Evolutionary conservation across 129 eudicot species (phyloP), one percentile per base, ranked within the genome.

Genomic region (Pulicaria dysenterica): DNA sequence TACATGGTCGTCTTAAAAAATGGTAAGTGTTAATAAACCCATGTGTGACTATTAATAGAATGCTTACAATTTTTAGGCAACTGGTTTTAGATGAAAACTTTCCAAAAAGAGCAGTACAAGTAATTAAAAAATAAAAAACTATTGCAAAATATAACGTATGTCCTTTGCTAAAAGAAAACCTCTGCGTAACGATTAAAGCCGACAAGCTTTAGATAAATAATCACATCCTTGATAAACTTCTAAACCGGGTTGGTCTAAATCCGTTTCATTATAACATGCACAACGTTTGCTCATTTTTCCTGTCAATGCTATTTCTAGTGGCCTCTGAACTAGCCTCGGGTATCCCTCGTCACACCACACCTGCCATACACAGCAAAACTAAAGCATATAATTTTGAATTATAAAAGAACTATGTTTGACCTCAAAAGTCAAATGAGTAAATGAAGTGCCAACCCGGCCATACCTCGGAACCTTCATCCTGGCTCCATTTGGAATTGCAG

Each of bases 231-330:
- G 74, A n/a, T 94, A 94, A 13, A 83, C 73, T 71, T 94, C 96
- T 73, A 90, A 73, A 12, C 96, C 97, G 0, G 85, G 79, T 57
- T 74, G 87, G 12, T 69, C 87, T 64, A 94, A 83, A 63, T 86
- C 91, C 0, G 79, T 83, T 83, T 84, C 85, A 61, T 73, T 77
- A 46, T 76, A 87, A 73, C 98, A 90, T 17, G 88, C 96, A 81
- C 98, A 94, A 5, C 98, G 95, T 75, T 88, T 90, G 81, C 98
- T 94, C 96, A 90, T 87, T 77, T 94, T 90, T 15, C 98, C 98
- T 0, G 96, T 87, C 77, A 94, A 76, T 9, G 98, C 98, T 76
- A 94, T 90, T 69, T 87, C 95, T 3, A 78, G 36, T 2, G 96
- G 98, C 48, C 97, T 75, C 80, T 87, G 87, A 75, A 94, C 95